A percentile compares a stretch with the other conserved stretches of the same genome.
These are phyloP conservation scores for Dioszegia hungarica DNA, from an alignment of 768 basidiomycete species.

Conservation along the genomic window DNA sequence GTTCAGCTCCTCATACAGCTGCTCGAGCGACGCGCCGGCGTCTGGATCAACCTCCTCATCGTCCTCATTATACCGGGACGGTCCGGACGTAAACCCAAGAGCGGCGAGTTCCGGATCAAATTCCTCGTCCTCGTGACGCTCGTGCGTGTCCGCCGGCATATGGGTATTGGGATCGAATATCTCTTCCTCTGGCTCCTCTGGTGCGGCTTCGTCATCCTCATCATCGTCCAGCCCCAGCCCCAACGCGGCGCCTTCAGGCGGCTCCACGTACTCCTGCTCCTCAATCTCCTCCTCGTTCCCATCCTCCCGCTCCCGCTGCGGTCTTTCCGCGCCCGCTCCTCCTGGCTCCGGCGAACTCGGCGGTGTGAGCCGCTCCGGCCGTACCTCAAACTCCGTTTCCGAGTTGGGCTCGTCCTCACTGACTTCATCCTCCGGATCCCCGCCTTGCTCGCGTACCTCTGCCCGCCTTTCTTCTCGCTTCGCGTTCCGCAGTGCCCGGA, in stretches of 20 bases:
- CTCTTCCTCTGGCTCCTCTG: constrained; percentile 8
- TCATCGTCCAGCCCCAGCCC: constrained; percentile 10
- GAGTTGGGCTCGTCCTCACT: constrained; percentile 31
- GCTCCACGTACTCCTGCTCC: constrained; percentile 2
- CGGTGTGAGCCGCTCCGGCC: constrained; percentile 32
- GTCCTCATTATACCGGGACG: constrained; percentile 5
- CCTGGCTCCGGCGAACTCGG: constrained; percentile 23
- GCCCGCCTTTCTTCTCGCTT: constrained; percentile 7
- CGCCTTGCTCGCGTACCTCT: neutral
- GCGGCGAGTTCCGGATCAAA: constrained; percentile 8
- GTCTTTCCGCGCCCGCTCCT: too few species aligned
- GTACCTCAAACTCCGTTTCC: constrained; percentile 28
- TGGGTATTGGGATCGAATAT: constrained; percentile 2
- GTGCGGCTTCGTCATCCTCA: constrained; percentile 14
- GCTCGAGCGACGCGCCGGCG: constrained; percentile 1
- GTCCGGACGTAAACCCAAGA: neutral
- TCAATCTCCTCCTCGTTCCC: neutral
- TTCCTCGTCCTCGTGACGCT: constrained; percentile 6
- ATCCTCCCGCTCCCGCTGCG: neutral
- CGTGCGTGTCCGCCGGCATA: constrained; percentile 7
- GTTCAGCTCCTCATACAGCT: constrained; percentile 4
- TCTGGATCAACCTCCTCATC: constrained; percentile 8
- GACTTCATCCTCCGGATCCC: constrained; percentile 23
- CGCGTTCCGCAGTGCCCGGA: constrained; percentile 13
- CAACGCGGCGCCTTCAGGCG: neutral